A percentile compares a stretch with the other conserved stretches of the same genome.
Evolutionary conservation across 1,284 basidiomycete species (phyloP).

Genomic region (Butyriboletus regius): DNA sequence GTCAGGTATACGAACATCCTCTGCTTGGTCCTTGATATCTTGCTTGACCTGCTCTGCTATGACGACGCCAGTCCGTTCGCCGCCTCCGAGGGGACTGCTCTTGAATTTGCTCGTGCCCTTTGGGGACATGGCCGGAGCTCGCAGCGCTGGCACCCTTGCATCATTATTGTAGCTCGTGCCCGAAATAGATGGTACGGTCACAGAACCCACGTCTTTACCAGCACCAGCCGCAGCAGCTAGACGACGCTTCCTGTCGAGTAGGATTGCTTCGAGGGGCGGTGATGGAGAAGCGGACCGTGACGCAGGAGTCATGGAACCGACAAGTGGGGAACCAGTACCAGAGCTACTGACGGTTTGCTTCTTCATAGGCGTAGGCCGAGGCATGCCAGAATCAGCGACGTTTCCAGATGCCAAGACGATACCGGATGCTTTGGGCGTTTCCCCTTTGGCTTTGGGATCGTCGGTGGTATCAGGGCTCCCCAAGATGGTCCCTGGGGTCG

Average conservation of each 20-base stretch:
- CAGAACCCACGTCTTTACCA: slow-evolving; percentile 15
- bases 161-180: slow-evolving; percentile 11
- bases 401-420: not conserved
- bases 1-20: slow-evolving; percentile 20
- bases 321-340: slow-evolving; percentile 1
- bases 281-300: slow-evolving; percentile 38
- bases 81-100: slow-evolving; percentile 54
- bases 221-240: slow-evolving; percentile 22
- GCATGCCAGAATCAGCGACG: not conserved
- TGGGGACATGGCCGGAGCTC: slow-evolving; percentile 20
- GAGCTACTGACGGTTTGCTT: slow-evolving; percentile 17
- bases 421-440: not conserved
- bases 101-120: slow-evolving; percentile 57
- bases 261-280: slow-evolving; percentile 54
- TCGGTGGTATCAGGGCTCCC: not conserved
- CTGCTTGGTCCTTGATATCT: slow-evolving; percentile 20
- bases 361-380: slow-evolving; percentile 6
- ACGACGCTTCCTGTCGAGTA: slow-evolving; percentile 52
- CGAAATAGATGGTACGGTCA: slow-evolving; percentile 9
- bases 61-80: slow-evolving; percentile 38
- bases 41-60: slow-evolving; percentile 39
- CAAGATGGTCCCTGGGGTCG: not conserved
- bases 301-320: slow-evolving; percentile 12
- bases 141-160: slow-evolving; percentile 9
- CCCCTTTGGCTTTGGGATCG: not conserved